Conservation (phyloP, 2,329 filamentous ascomycete species). For the Aspergillus amoenus region DNA sequence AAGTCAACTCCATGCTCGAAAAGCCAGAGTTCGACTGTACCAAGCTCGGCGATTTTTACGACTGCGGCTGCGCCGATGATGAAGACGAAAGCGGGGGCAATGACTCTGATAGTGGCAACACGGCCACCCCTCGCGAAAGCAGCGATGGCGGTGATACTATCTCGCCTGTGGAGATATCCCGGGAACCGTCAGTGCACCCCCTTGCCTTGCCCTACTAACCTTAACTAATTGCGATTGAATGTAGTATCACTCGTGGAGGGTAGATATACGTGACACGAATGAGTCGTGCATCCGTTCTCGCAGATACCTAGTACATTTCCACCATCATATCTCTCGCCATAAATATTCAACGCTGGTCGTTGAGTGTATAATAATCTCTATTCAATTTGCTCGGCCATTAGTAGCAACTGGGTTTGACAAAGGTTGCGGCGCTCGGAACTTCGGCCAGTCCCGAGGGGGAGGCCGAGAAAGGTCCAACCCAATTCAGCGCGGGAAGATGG, state of each 20-base stretch:
- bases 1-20: slow-evolving; percentile 62
- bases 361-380: slow-evolving; percentile 13
- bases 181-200: slow-evolving; percentile 32
- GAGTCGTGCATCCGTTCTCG: not conserved
- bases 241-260: slow-evolving; percentile 30
- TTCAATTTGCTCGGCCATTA: not conserved
- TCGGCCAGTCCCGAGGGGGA: not conserved
- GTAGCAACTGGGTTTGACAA: not conserved
- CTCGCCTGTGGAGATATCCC: slow-evolving; percentile 36
- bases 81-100: slow-evolving; percentile 48
- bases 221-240: slow-evolving; percentile 16
- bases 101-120: slow-evolving; percentile 9
- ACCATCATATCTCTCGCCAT: not conserved
- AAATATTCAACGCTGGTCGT: slow-evolving; percentile 15
- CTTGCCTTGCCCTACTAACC: slow-evolving; percentile 2
- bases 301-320: not conserved
- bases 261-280: slow-evolving; percentile 4
- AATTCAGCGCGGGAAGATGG: not conserved
- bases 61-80: slow-evolving; percentile 64
- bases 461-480: not conserved
- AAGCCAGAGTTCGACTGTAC: slow-evolving; percentile 64
- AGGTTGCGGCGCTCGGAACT: too few species aligned
- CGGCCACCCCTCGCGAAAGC: slow-evolving; percentile 9
- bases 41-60: slow-evolving; percentile 66
- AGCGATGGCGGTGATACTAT: slow-evolving; percentile 5